Evolutionary conservation across 306 rosid genomes (phyloP).

Genomic region (Quercus mongolica): DNA sequence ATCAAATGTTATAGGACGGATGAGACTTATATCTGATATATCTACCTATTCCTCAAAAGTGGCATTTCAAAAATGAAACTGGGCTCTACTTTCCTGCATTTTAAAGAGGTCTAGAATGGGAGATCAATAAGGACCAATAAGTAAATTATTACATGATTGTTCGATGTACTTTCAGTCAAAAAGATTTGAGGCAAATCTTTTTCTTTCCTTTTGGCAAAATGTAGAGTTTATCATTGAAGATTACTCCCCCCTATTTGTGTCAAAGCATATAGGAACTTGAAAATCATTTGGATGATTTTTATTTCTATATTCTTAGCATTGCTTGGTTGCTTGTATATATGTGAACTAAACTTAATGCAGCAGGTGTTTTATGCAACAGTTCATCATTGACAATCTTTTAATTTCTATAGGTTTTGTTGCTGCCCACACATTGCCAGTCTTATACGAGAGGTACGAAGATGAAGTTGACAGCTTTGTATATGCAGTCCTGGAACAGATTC

Average conservation of each 20-base stretch:
- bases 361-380: slow-evolving; percentile 4
- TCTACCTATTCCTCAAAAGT: not conserved
- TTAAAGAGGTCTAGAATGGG: not conserved
- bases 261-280: not conserved
- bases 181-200: not conserved
- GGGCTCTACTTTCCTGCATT: not conserved
- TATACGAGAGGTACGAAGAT: slow-evolving; percentile 76
- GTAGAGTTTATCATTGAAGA: not conserved
- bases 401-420: slow-evolving; percentile 61
- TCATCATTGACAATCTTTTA: slow-evolving; percentile 11
- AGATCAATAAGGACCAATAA: not conserved
- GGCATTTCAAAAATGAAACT: not conserved
- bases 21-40: not conserved
- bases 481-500: slow-evolving; percentile 50
- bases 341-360: too few species aligned
- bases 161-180: not conserved
- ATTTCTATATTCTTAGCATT: not conserved
- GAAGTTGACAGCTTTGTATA: slow-evolving; percentile 60
- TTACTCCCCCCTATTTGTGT: not conserved
- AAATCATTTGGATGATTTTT: not conserved
- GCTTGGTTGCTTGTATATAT: not conserved
- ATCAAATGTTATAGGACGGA: not conserved
- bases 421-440: slow-evolving; percentile 81
- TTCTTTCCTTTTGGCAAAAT: not conserved
- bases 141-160: not conserved